A percentile compares a stretch with the other conserved stretches of the same genome.
phyloP scores from a whole-genome alignment of 2,329 filamentous ascomycete genomes.

The Ophiostoma sp. region DNA sequence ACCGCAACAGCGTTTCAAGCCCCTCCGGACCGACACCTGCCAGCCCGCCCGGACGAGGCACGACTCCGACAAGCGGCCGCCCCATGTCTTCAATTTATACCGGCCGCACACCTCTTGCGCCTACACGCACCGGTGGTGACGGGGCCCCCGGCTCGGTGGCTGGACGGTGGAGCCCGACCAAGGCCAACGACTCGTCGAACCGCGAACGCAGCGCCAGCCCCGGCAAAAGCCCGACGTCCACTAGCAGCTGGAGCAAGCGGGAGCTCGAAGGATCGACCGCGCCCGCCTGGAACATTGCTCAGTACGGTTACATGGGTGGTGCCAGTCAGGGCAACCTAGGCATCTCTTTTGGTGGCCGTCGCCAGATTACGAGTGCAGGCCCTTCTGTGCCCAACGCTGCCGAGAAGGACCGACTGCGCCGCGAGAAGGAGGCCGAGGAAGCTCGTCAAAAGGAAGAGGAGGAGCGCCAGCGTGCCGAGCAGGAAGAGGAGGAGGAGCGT shows the following conservation, averaged over 20 bases:
- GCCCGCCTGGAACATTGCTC: slow-evolving; percentile 97
- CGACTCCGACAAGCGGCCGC: slow-evolving; percentile 15
- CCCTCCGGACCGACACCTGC: slow-evolving; percentile 40
- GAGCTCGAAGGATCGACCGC: slow-evolving; percentile 76
- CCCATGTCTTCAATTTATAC: slow-evolving; percentile 49
- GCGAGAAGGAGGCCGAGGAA: slow-evolving; percentile 58
- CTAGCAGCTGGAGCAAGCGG: slow-evolving; percentile 89
- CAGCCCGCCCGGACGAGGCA: neutral
- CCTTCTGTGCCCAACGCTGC: slow-evolving; percentile 78
- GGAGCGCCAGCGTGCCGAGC: slow-evolving; percentile 47
- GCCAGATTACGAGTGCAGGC: slow-evolving; percentile 84
- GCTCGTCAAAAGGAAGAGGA: slow-evolving; percentile 61
- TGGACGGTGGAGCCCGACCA: slow-evolving; percentile 60
- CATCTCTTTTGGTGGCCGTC: slow-evolving; percentile 84
- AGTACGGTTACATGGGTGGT: slow-evolving; percentile 98
- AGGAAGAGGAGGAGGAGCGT: slow-evolving; percentile 61
- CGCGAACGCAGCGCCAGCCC: slow-evolving; percentile 60
- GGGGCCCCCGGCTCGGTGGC: slow-evolving; percentile 37
- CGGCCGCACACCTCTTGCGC: slow-evolving; percentile 43
- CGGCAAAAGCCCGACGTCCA: slow-evolving; percentile 56
- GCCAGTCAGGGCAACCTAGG: slow-evolving; percentile 95
- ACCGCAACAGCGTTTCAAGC: slow-evolving; percentile 60
- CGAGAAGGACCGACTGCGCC: slow-evolving; percentile 74
- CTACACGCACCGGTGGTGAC: slow-evolving; percentile 53
- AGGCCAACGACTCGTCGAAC: slow-evolving; percentile 40